Base-by-base conservation (phyloP, 139 green algal genomes). In the Asterochloris sp. region DNA sequence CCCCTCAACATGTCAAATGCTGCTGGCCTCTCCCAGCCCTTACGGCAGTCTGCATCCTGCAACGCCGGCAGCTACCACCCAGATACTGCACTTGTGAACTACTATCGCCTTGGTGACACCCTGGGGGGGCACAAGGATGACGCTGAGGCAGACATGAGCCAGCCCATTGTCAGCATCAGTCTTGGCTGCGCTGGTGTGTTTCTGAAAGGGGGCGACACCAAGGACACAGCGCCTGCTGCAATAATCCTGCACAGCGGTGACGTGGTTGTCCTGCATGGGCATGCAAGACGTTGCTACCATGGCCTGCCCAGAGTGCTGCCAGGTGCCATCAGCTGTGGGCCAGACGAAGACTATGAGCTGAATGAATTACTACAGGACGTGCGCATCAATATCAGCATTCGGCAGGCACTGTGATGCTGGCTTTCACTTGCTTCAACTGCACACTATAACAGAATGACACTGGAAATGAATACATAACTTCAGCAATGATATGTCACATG, bases 51-150 rank as follows among this genome's bases (percentile, higher is more conserved):
- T 54, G 38, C 38, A 54, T 54, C 38, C 38, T 6, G 38, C 38
- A 54, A 54, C 6, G 38, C 38, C 6, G 38, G 38, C 38, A 54
- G 28, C 2, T 97, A 93, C 61, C 21, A 64, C 17, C 92, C 95
- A 0, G 90, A 98, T 87, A 95, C 91, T 6, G 95, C 95, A 0
- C 84, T 98, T 10, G 86, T 98, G 23, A 98, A 98, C 79, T 98
- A 91, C 83, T 98, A 98, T 79, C 68, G 87, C 11, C 75, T 88
- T 26, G 92, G 93, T 6, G 94, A 97, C 86, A 96, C 92, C 0
- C 87, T 98, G 23, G 87, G 89, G 15, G 95, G 95, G 0, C 95
- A 98, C 87, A 75, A 89, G 54, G 95, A 98, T 80, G 95, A 98
- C 80, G 96, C 92, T 28, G 95, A 98, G 88, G 21, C 16, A 0